Evolutionary conservation across 1,139 yeast species (phyloP).

Genomic region (Suhomyces atakaporum): DNA sequence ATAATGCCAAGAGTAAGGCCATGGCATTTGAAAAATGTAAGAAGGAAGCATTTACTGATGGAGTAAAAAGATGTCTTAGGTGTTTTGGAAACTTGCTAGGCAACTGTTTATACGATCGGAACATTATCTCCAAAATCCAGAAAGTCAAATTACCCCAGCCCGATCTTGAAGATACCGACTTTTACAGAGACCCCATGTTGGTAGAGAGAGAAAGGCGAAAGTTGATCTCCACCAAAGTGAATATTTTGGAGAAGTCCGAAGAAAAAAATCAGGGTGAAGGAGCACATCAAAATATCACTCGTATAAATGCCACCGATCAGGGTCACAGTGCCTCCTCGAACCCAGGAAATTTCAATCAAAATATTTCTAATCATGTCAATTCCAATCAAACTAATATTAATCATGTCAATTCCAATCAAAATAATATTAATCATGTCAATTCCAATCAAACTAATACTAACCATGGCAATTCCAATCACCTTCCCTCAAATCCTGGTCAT

Average conservation of each 20-base stretch:
- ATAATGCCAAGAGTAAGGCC: constrained; percentile 68
- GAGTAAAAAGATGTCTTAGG: constrained; percentile 71
- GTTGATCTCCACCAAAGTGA: constrained; percentile 13
- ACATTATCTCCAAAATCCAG: constrained; percentile 57
- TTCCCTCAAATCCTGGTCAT: too few relatives aligned
- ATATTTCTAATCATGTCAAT: too few relatives aligned
- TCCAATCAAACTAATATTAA: too few relatives aligned
- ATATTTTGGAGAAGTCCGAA: constrained; percentile 13
- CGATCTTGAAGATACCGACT: constrained; percentile 51
- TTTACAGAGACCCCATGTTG: constrained; percentile 41
- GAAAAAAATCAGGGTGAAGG: too few relatives aligned
- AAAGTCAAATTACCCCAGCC: constrained; percentile 55
- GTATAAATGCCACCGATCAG: too few relatives aligned
- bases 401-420: too few relatives aligned
- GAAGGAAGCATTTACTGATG: constrained; percentile 83
- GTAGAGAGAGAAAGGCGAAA: constrained; percentile 32
- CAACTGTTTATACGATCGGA: constrained; percentile 74
- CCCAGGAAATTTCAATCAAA: too few relatives aligned
- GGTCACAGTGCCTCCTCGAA: too few relatives aligned
- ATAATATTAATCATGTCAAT: too few relatives aligned
- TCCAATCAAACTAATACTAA: too few relatives aligned
- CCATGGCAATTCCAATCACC: too few relatives aligned
- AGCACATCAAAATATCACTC: too few relatives aligned
- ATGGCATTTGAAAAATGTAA: constrained; percentile 80
- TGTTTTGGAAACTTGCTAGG: constrained; percentile 82